Percentiles rank a stretch among this genome's conserved stretches.
phyloP scores from a whole-genome alignment of 768 basidiomycete species.

The Rhizopogon rudus region DNA sequence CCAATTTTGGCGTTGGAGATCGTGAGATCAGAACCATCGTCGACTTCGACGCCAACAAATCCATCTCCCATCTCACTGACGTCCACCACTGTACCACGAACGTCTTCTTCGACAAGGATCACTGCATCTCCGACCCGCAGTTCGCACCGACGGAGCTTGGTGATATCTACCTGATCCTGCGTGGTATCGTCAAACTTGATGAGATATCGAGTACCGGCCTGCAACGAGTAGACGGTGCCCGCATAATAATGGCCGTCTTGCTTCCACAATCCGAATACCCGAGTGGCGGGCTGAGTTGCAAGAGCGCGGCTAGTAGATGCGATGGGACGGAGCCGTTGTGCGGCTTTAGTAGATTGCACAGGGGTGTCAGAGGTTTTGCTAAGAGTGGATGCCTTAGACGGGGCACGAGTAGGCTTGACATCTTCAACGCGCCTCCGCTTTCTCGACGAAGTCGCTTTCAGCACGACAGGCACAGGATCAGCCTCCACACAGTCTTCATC shows the following conservation, averaged over 20 bases:
- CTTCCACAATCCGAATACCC: constrained; percentile 70
- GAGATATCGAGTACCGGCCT: constrained; percentile 29
- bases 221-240: constrained; percentile 44
- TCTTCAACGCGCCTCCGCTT: constrained; percentile 42
- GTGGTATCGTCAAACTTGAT: constrained; percentile 69
- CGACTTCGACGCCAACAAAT: constrained; percentile 33
- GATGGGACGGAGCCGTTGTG: constrained; percentile 38
- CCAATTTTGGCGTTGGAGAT: constrained; percentile 25
- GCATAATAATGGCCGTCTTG: constrained; percentile 55
- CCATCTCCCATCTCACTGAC: constrained; percentile 26
- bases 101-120: constrained; percentile 26
- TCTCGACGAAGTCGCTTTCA: constrained; percentile 16
- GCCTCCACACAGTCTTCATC: constrained; percentile 36
- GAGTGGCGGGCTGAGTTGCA: constrained; percentile 33
- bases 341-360: constrained; percentile 28
- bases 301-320: constrained; percentile 17
- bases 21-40: constrained; percentile 28
- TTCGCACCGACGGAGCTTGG: constrained; percentile 49
- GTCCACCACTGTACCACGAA: constrained; percentile 27
- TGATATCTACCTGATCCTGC: constrained; percentile 39
- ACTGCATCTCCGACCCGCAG: constrained; percentile 56
- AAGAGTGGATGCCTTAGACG: constrained; percentile 21
- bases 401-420: constrained; percentile 17
- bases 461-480: constrained; percentile 24
- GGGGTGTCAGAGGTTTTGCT: constrained; percentile 21